These are phyloP conservation scores for Phytopythium delawarense DNA, from an alignment of 352 stramenopile genomes.

Conservation along the genomic window DNA sequence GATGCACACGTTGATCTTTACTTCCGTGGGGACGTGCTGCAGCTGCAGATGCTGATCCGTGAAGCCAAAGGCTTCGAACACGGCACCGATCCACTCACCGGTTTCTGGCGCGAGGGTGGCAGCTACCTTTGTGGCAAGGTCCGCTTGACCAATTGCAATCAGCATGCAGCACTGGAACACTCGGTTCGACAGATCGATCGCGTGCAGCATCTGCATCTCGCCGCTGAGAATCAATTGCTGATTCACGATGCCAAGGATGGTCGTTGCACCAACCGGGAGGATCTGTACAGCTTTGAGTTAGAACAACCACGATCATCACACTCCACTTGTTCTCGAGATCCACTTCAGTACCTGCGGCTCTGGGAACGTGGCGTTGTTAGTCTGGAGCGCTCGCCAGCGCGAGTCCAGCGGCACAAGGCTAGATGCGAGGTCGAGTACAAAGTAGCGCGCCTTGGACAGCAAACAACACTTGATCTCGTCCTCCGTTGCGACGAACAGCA, in stretches of 20 bases:
- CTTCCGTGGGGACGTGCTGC: constrained; percentile 25
- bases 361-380: constrained; percentile 33
- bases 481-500: constrained; percentile 57
- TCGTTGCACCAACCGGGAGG: constrained; percentile 35
- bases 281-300: constrained; percentile 17
- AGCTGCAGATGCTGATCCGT: constrained; percentile 32
- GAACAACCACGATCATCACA: background rate
- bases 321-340: background rate
- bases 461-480: constrained; percentile 65
- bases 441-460: constrained; percentile 51
- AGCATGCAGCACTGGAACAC: constrained; percentile 68
- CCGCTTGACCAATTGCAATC: constrained; percentile 43
- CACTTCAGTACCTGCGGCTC: constrained; percentile 26
- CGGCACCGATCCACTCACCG: constrained; percentile 45
- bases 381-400: background rate
- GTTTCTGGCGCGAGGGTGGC: constrained; percentile 33
- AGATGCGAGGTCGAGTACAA: constrained; percentile 59
- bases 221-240: constrained; percentile 49
- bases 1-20: constrained; percentile 68
- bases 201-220: constrained; percentile 39
- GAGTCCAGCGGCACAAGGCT: constrained; percentile 12
- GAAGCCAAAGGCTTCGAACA: constrained; percentile 70
- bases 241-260: constrained; percentile 44
- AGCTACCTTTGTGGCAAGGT: constrained; percentile 37
- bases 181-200: constrained; percentile 54